phyloP scores from a whole-genome alignment of 805 yeast genomes.

The Saturnispora besseyi region DNA sequence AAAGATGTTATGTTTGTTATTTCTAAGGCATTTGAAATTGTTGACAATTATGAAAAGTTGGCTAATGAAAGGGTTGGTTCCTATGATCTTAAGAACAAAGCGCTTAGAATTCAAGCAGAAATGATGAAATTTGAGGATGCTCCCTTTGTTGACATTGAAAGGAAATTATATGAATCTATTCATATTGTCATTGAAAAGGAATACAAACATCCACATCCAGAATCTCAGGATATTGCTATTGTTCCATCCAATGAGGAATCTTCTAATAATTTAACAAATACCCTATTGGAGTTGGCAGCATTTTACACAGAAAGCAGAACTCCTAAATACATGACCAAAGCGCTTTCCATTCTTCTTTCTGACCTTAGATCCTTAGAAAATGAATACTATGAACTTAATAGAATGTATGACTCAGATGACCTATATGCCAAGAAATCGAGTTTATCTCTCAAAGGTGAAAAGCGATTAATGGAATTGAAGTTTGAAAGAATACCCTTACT shows the following conservation, averaged over 20 bases:
- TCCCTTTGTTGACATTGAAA: conserved; percentile 21
- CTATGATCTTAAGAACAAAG: conserved; percentile 25
- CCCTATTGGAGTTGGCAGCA: conserved; percentile 25
- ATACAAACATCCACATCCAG: conserved; percentile 10
- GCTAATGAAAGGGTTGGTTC: conserved; percentile 20
- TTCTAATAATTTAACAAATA: conserved; percentile 19
- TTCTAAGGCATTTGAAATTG: conserved; percentile 24
- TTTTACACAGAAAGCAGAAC: conserved; percentile 23
- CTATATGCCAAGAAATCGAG: conserved; percentile 12
- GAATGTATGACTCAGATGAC: conserved; percentile 12
- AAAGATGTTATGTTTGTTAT: conserved; percentile 22
- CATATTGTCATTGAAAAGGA: conserved; percentile 20
- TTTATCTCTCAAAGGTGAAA: conserved; percentile 13
- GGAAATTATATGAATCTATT: conserved; percentile 24
- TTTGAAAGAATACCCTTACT: conserved; percentile 30
- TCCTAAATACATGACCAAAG: conserved; percentile 15
- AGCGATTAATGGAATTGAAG: conserved; percentile 20
- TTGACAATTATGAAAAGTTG: conserved; percentile 21
- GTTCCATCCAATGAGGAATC: conserved; percentile 19
- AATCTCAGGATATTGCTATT: conserved; percentile 15
- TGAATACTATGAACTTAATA: conserved; percentile 17
- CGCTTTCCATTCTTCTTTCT: conserved; percentile 31
- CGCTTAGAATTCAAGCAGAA: conserved; percentile 31
- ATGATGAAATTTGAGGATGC: conserved; percentile 17
- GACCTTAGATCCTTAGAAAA: conserved; percentile 25